These are phyloP conservation scores for Tuber aestivum DNA, from an alignment of 495 filamentous ascomycete genomes.

Conservation along the genomic window DNA sequence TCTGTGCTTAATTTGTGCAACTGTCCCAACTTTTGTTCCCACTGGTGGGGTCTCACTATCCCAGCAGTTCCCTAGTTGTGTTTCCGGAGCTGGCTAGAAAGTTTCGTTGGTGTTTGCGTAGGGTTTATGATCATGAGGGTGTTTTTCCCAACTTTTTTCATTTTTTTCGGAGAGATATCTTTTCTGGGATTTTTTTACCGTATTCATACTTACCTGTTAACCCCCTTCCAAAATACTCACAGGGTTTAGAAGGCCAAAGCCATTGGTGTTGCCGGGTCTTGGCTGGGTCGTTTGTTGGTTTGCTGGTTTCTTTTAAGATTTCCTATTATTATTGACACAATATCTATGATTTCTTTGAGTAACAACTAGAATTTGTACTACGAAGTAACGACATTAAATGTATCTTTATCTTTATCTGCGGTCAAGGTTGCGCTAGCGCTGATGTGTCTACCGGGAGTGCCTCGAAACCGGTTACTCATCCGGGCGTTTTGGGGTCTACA, in stretches of 20 bases:
- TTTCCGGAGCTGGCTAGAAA: background rate
- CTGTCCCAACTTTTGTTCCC: background rate
- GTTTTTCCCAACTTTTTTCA: background rate
- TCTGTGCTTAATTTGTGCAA: background rate
- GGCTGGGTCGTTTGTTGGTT: background rate
- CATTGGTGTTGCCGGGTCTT: background rate
- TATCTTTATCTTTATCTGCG: background rate
- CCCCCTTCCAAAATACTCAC: background rate
- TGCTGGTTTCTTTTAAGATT: background rate
- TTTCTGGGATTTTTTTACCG: background rate
- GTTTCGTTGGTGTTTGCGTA: background rate
- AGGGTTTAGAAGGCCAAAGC: background rate
- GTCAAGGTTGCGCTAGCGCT: background rate
- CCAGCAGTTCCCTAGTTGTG: background rate
- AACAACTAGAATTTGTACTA: background rate
- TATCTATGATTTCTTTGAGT: background rate
- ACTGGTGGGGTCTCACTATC: background rate
- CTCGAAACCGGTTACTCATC: background rate
- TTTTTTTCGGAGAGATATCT: background rate
- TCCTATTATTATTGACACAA: background rate
- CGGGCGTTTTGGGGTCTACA: background rate
- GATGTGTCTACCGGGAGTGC: background rate
- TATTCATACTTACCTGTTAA: background rate
- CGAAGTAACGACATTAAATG: background rate
- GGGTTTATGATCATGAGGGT: background rate